Base-by-base conservation (phyloP, 805 yeast species). In the Suhomyces sp. region DNA sequence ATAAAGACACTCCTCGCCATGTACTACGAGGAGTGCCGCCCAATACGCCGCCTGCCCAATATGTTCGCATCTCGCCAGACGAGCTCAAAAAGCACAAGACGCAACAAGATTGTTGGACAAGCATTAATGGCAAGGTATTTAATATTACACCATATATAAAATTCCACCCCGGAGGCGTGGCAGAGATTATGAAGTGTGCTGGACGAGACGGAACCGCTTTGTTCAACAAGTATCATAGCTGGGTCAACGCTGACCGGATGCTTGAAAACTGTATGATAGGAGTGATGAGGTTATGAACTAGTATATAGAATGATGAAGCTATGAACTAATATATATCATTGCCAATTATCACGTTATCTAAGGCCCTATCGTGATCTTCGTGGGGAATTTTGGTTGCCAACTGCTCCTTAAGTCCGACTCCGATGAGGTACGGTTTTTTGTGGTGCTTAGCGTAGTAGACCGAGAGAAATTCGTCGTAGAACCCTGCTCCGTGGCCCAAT, bases 401-500 rank as follows among this genome's bases (percentile, higher is more conserved):
- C 62, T 89, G 96, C 59, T 83, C 84, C 12, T 66, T 54, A n/a
- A 88, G 68, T 0, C 90, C 90, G 3, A 87, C 64, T 0, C 92
- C 96, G 1, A 89, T 61, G 31, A 83, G 59, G 33, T 62, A 64
- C 0, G 87, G 86, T 15, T 44, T 56, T 20, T 53, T 52, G 3
- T 59, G 54, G 49, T 56, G 59, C 44, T 59, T 60, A 12, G 55
- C 44, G 12, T 44, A 15, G 51, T 67, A 64, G 21, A 51, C 58
- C 43, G 39, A 57, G 29, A 70, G 68, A 62, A 61, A 76, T 59
- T 86, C 89, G 65, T 93, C 99, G 65, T 94, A 93, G 66, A 82
- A 91, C 0, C 97, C 99, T 4, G 85, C 93, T 1, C 99, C 99
- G 64, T 90, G 96, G 1, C 99, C 99, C 49, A 93, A 64, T 49